Evolutionary conservation across 805 yeast species (phyloP).

Genomic region (Saccharomycopsis sp.): DNA sequence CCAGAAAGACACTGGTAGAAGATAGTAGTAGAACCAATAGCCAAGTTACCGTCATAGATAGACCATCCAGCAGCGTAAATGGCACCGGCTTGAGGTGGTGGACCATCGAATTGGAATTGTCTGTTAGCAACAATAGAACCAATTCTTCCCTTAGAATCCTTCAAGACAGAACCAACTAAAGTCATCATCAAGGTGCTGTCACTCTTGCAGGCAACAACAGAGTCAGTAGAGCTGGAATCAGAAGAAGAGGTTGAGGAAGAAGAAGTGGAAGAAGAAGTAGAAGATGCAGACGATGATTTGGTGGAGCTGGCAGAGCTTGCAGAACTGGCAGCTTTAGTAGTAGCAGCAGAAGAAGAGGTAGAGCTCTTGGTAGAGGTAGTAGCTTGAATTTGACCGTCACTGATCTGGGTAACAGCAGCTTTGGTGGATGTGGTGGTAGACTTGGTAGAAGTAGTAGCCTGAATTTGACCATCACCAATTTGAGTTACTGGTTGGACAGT

Average conservation of each 20-base stretch:
- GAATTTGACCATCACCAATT: slow-evolving; percentile 30
- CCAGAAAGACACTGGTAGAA: slow-evolving; percentile 67
- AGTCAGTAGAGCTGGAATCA: slow-evolving; percentile 26
- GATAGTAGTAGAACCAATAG: slow-evolving; percentile 47
- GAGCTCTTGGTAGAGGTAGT: slow-evolving; percentile 21
- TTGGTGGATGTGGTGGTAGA: slow-evolving; percentile 23
- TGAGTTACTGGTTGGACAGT: slow-evolving; percentile 26
- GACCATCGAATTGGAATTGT: slow-evolving; percentile 75
- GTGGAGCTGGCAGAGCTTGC: slow-evolving; percentile 19
- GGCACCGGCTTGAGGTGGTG: slow-evolving; percentile 70
- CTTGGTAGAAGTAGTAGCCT: slow-evolving; percentile 26
- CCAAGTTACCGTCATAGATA: slow-evolving; percentile 47
- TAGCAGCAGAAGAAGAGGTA: neutral
- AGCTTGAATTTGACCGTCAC: slow-evolving; percentile 25
- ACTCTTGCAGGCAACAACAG: slow-evolving; percentile 23
- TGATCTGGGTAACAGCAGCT: slow-evolving; percentile 23
- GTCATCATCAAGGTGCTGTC: slow-evolving; percentile 44
- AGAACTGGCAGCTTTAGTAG: slow-evolving; percentile 15
- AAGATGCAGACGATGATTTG: slow-evolving; percentile 11
- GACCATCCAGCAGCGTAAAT: slow-evolving; percentile 61
- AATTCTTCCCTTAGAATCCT: slow-evolving; percentile 52
- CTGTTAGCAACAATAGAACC: slow-evolving; percentile 70
- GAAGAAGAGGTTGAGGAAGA: slow-evolving; percentile 22
- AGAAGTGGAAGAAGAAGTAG: slow-evolving; percentile 8
- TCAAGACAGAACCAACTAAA: slow-evolving; percentile 43